Conservation (phyloP, 2,329 filamentous ascomycete genomes). For the Xylariales sp. region DNA sequence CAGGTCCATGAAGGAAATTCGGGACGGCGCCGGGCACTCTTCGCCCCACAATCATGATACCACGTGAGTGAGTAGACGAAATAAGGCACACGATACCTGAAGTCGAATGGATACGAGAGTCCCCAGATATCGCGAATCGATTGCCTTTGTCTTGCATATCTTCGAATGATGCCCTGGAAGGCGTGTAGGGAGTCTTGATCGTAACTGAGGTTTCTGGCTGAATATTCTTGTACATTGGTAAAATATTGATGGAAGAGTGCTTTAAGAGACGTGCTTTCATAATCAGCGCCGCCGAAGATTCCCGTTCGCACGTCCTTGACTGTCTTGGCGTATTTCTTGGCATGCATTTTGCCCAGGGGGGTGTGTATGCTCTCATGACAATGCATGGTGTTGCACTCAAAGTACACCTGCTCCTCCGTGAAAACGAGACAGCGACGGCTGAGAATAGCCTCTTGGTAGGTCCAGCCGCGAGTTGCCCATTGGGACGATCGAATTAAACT, state of each 20-base stretch:
- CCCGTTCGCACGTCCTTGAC: no score
- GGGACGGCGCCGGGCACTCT: neutral
- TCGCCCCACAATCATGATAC: neutral
- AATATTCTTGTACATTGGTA: no score
- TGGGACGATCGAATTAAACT: slow-evolving; percentile 5
- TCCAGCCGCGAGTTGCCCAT: slow-evolving; percentile 24
- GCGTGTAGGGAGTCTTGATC: neutral
- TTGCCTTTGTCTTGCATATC: no score
- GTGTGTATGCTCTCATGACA: neutral
- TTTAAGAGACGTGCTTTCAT: no score
- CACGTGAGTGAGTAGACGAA: neutral
- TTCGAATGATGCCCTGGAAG: neutral
- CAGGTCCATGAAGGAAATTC: neutral
- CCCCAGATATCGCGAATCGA: no score
- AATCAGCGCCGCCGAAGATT: no score
- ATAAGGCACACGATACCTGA: neutral
- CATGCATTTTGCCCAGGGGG: neutral
- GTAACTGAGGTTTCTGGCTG: neutral
- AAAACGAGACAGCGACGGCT: slow-evolving; percentile 25
- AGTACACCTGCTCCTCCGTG: slow-evolving; percentile 17
- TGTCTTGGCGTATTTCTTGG: no score
- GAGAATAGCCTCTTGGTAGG: slow-evolving; percentile 27
- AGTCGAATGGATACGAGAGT: no score
- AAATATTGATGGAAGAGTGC: no score
- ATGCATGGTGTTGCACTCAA: neutral